Percentiles rank a stretch among this genome's conserved stretches.
These are phyloP conservation scores for Fusarium zealandicum DNA, from an alignment of 2,329 filamentous ascomycete genomes.

Conservation along the genomic window DNA sequence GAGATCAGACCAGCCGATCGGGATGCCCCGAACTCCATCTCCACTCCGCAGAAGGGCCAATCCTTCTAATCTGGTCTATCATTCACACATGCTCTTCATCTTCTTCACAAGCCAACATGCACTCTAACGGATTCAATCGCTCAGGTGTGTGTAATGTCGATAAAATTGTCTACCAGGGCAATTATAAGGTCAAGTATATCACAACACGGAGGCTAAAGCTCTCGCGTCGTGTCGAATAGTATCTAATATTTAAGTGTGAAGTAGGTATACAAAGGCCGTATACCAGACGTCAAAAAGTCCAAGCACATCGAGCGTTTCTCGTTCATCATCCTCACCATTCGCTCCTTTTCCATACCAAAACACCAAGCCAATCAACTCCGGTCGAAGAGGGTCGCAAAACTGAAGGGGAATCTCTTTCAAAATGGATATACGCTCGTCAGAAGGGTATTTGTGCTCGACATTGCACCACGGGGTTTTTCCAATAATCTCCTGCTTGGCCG, in stretches of 20 bases:
- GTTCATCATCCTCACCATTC: constrained; percentile 25
- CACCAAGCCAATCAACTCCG: constrained; percentile 42
- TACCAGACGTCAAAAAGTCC: constrained; percentile 34
- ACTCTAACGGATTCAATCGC: not conserved
- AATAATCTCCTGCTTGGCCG: constrained; percentile 12
- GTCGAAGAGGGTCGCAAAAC: constrained; percentile 23
- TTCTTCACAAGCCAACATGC: no score
- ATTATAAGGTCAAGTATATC: constrained; percentile 41
- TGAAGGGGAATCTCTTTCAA: constrained; percentile 32
- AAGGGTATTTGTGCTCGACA: constrained; percentile 38
- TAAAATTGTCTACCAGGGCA: constrained; percentile 46
- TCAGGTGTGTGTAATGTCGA: constrained; percentile 41
- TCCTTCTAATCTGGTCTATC: not conserved
- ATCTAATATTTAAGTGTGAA: constrained; percentile 39
- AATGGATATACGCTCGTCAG: constrained; percentile 36
- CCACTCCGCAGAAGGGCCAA: no score
- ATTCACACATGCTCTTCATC: not conserved
- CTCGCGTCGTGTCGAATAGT: constrained; percentile 36
- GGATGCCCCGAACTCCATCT: not conserved
- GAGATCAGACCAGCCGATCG: not conserved
- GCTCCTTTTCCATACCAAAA: constrained; percentile 32
- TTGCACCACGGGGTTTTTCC: constrained; percentile 32
- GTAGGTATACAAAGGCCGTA: constrained; percentile 27
- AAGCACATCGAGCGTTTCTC: constrained; percentile 36
- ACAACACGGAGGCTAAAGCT: constrained; percentile 32